Percentiles rank a stretch among this genome's conserved stretches.
phyloP scores from a whole-genome alignment of 371 early-diverging fungal species.

The Chytridium lagenaria region DNA sequence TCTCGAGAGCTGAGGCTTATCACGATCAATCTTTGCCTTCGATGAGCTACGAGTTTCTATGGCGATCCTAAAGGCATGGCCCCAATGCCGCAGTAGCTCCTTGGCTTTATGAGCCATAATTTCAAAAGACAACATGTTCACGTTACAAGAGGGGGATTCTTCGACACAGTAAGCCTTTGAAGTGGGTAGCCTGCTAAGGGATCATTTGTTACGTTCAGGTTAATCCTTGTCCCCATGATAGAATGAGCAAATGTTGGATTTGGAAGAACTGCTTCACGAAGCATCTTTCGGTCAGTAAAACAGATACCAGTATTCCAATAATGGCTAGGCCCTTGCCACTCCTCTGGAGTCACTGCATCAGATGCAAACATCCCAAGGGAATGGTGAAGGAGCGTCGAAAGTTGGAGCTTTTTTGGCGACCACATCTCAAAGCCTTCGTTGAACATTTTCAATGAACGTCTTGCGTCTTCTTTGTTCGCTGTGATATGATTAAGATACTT shows the following conservation, averaged over 20 bases:
- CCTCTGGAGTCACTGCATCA: background rate
- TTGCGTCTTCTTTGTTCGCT: no score
- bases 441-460: no score
- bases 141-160: background rate
- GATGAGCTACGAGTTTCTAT: no score
- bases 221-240: background rate
- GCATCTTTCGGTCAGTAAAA: background rate
- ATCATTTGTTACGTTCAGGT: background rate
- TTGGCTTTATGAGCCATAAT: background rate
- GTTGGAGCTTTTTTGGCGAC: no score
- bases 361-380: background rate
- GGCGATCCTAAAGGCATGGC: background rate
- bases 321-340: background rate
- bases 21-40: no score
- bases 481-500: background rate
- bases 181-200: background rate
- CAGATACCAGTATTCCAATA: background rate
- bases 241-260: background rate
- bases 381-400: no score
- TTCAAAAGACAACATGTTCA: background rate
- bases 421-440: no score
- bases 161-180: background rate
- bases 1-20: no score
- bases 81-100: background rate
- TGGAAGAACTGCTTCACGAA: background rate